Conservation (phyloP, 2,329 filamentous ascomycete genomes). For the Ophiostoma fasciatum region DNA sequence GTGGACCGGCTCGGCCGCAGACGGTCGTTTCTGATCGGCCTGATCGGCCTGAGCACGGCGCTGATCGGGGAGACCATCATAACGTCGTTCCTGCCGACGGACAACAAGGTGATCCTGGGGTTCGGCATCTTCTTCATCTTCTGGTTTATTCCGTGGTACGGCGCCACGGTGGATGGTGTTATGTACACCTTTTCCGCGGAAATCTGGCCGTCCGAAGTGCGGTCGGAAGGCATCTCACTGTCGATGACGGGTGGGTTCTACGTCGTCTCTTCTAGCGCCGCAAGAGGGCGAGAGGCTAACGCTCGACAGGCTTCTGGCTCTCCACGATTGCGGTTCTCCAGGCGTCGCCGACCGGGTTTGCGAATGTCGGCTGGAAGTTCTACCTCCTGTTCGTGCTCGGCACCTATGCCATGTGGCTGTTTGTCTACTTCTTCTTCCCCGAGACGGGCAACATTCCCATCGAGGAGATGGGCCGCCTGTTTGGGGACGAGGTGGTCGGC, state of each 20-base stretch:
- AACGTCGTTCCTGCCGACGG: too few species aligned
- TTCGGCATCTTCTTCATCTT: slow-evolving; percentile 1
- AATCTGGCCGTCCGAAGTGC: too few species aligned
- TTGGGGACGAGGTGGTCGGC: not conserved
- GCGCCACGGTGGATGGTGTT: too few species aligned
- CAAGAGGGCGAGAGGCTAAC: too few species aligned
- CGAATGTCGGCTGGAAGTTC: slow-evolving; percentile 2
- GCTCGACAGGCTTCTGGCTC: too few species aligned
- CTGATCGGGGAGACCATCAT: not conserved
- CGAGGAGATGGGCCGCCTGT: not conserved
- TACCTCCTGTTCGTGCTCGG: slow-evolving; percentile 2
- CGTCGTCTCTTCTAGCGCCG: slow-evolving; percentile 1
- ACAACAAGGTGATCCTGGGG: too few species aligned
- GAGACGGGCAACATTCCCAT: not conserved
- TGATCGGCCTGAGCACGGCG: not conserved
- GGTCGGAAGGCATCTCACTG: too few species aligned
- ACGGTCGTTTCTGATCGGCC: slow-evolving; percentile 1
- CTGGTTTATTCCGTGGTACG: not conserved
- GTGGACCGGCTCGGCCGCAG: slow-evolving; percentile 1
- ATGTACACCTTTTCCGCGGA: too few species aligned
- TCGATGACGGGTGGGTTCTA: too few species aligned
- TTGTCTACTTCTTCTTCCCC: slow-evolving; percentile 1
- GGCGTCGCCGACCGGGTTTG: slow-evolving; percentile 1
- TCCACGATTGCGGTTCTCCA: too few species aligned
- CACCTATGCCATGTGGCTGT: not conserved